These are phyloP conservation scores for Elongisporangium undulatum DNA, from an alignment of 352 stramenopile genomes.

Conservation along the genomic window DNA sequence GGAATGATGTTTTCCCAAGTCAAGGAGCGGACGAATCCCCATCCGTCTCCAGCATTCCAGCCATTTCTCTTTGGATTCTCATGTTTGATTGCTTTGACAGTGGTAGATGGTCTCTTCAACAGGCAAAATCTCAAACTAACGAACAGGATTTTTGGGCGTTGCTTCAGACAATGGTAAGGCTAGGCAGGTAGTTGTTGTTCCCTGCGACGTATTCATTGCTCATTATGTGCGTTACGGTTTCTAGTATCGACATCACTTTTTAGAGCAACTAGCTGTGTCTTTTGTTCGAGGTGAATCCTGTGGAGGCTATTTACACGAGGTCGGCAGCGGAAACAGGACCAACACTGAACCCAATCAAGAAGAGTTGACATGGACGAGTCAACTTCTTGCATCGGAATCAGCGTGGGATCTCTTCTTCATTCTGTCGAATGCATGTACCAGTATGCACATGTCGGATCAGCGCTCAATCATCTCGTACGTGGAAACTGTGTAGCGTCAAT, in stretches of 20 bases:
- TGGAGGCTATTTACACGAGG: constrained; percentile 32
- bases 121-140: constrained; percentile 14
- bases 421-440: constrained; percentile 1
- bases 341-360: background rate
- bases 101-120: constrained; percentile 15
- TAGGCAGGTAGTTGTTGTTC: background rate
- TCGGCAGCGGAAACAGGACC: constrained; percentile 9
- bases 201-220: background rate
- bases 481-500: too few species aligned
- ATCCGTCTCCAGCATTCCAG: constrained; percentile 12
- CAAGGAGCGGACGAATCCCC: background rate
- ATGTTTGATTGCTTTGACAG: constrained; percentile 33
- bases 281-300: constrained; percentile 34
- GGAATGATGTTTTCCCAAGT: constrained; percentile 8
- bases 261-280: constrained; percentile 30
- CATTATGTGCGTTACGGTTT: background rate
- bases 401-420: constrained; percentile 18
- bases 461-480: background rate
- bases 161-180: constrained; percentile 36
- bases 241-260: constrained; percentile 21
- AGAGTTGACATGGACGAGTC: constrained; percentile 6
- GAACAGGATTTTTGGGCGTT: constrained; percentile 50
- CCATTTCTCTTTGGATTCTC: constrained; percentile 60
- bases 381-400: constrained; percentile 16
- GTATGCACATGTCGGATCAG: background rate